A percentile compares a stretch with the other conserved stretches of the same genome.
Conservation (phyloP, 2,329 filamentous ascomycete genomes). For the Trichoderma koningii region DNA sequence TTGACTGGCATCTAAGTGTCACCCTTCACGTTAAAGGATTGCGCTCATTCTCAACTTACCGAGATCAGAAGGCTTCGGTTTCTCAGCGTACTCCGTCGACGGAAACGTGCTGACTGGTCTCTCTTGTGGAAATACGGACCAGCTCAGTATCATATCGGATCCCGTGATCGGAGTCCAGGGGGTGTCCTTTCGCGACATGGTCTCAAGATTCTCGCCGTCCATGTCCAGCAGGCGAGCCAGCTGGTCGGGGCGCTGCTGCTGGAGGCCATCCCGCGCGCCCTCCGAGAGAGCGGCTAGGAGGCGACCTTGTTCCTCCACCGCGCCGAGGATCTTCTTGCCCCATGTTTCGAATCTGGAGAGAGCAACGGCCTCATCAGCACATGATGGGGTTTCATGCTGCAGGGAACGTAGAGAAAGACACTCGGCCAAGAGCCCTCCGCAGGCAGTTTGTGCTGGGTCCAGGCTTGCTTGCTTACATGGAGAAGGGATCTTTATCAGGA, state of each 20-base stretch:
- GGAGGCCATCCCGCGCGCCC: neutral
- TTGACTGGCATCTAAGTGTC: neutral
- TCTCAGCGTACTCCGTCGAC: slow-evolving; percentile 3
- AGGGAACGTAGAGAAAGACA: neutral
- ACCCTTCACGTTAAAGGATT: neutral
- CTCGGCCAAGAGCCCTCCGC: neutral
- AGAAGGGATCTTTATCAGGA: slow-evolving; percentile 19
- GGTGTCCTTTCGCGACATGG: slow-evolving; percentile 16
- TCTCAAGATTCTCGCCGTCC: slow-evolving; percentile 8
- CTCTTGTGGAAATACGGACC: slow-evolving; percentile 14
- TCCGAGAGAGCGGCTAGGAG: neutral
- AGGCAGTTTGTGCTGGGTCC: neutral
- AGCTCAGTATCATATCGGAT: slow-evolving; percentile 14
- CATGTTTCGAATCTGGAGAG: slow-evolving; percentile 14
- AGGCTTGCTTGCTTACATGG: neutral
- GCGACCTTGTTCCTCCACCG: slow-evolving; percentile 7
- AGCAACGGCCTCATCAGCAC: neutral
- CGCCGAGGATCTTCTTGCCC: slow-evolving; percentile 16
- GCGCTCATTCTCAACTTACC: neutral
- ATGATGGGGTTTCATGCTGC: too few species aligned
- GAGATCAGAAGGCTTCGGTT: slow-evolving; percentile 6
- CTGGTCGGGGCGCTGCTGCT: neutral
- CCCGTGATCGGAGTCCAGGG: slow-evolving; percentile 10
- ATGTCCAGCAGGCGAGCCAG: neutral
- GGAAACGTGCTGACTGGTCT: slow-evolving; percentile 12